Evolutionary conservation across 2,329 filamentous ascomycete species (phyloP), one percentile per base, ranked within the genome.

Genomic region (Pyricularia sp.): DNA sequence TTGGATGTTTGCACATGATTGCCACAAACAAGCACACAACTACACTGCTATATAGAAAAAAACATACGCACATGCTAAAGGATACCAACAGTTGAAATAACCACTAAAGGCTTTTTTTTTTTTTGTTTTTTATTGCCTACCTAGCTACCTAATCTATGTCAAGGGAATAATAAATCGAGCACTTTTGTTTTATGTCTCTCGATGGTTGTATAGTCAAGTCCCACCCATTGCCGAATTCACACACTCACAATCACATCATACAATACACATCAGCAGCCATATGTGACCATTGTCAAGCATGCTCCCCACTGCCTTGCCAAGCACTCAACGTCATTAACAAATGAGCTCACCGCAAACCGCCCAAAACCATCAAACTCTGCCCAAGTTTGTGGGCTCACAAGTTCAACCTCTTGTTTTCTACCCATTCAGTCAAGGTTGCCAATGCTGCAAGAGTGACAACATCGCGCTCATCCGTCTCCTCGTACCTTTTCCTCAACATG

Each of bases 401-500:
- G 24, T 13, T 33, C 30, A 64, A 55, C 7, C 40, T 53, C 12
- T 35, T 35, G 4, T 33, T 33, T 53, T 64, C 62, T 30, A 64
- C 49, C 62, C 62, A 64, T 6, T 64, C 31, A 3, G 22, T 40
- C 30, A 64, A n/a, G 19, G 33, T 60, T 22, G 63, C 8, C 33
- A 64, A 13, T 6, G 63, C 63, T 5, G 63, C 63, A 22, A 64
- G 63, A 16, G 22, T 64, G n/a, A 64, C 31, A 12, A 64, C 63
- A 28, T 64, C 63, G 16, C 40, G 33, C 33, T 60, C 63, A 28
- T 60, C 55, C 13, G 63, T 57, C 8, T 60, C 63, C 33, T 64
- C 63, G 22, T 59, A 40, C 63, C 33, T 60, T 49, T 64, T 64
- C 33, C 33, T 64, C 53, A 64, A 35, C 63, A 64, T 64, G 4